Evolutionary conservation across 2,329 filamentous ascomycete genomes (phyloP).

Genomic region (Ophiostoma sp.): DNA sequence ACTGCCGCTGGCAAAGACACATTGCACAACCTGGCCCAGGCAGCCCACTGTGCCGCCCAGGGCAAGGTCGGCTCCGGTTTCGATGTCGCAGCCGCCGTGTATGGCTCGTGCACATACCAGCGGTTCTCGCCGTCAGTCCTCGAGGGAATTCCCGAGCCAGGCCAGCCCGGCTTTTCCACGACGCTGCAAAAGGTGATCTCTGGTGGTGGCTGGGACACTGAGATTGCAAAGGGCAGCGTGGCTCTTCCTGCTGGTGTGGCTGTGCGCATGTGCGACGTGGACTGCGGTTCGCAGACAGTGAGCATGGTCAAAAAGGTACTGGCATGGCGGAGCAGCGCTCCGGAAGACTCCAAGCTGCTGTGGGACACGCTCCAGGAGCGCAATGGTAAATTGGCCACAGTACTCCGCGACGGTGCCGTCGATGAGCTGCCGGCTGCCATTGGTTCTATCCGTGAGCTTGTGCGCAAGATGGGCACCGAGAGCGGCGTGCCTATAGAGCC

Average conservation of each 20-base stretch:
- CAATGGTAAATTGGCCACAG: slow-evolving; percentile 65
- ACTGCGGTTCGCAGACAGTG: slow-evolving; percentile 88
- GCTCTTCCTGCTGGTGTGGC: slow-evolving; percentile 66
- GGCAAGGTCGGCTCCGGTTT: slow-evolving; percentile 96
- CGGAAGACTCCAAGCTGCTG: slow-evolving; percentile 58
- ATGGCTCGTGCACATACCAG: slow-evolving; percentile 82
- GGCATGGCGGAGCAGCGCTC: slow-evolving; percentile 65
- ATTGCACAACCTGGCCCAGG: slow-evolving; percentile 90
- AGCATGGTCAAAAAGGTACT: slow-evolving; percentile 93
- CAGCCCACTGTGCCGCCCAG: slow-evolving; percentile 89
- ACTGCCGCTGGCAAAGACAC: slow-evolving; percentile 50
- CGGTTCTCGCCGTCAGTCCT: slow-evolving; percentile 84
- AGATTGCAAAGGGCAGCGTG: slow-evolving; percentile 64
- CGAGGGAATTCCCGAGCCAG: slow-evolving; percentile 59
- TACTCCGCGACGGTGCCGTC: slow-evolving; percentile 47
- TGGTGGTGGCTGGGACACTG: slow-evolving; percentile 69
- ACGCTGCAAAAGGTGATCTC: slow-evolving; percentile 63
- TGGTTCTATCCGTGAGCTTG: slow-evolving; percentile 38
- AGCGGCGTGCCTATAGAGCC: slow-evolving; percentile 88
- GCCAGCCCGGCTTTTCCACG: slow-evolving; percentile 59
- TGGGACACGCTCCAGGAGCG: slow-evolving; percentile 70
- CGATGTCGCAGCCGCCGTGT: slow-evolving; percentile 88
- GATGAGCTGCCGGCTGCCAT: slow-evolving; percentile 13
- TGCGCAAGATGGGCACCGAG: slow-evolving; percentile 68
- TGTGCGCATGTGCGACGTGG: slow-evolving; percentile 91